Conservation (phyloP, 2,329 filamentous ascomycete species). For the Furcasterigmium sp. region DNA sequence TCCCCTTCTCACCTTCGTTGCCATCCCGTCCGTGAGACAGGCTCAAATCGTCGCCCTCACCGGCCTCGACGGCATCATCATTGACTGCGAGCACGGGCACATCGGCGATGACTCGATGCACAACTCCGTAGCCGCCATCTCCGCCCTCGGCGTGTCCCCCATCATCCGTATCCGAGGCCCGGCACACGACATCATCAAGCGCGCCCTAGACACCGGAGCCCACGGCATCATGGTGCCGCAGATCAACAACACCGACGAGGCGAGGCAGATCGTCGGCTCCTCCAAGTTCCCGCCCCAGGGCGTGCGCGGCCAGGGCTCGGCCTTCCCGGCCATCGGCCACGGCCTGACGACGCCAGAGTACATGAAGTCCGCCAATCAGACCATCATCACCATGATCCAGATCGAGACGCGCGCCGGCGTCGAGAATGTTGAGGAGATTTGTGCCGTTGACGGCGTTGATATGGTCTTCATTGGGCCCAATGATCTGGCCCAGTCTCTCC, state of each 20-base stretch:
- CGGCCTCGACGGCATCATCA: conserved; percentile 39
- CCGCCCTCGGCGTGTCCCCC: conserved; percentile 23
- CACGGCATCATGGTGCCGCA: conserved; percentile 45
- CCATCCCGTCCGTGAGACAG: conserved; percentile 37
- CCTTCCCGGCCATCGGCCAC: conserved; percentile 40
- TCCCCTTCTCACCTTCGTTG: conserved; percentile 44
- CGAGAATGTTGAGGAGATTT: conserved; percentile 38
- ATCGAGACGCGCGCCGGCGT: conserved; percentile 38
- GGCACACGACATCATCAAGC: conserved; percentile 40
- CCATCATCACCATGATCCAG: conserved; percentile 36
- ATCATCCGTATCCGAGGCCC: conserved; percentile 30
- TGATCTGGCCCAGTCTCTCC: conserved; percentile 26
- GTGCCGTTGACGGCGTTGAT: conserved; percentile 34
- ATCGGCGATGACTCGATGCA: conserved; percentile 5
- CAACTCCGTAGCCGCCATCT: conserved; percentile 4
- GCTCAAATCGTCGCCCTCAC: conserved; percentile 44
- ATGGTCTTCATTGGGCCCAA: conserved; percentile 40
- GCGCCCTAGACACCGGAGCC: conserved; percentile 45
- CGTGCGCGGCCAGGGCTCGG: conserved; percentile 39
- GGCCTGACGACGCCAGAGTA: conserved; percentile 39
- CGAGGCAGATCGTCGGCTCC: conserved; percentile 36
- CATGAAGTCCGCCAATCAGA: conserved; percentile 43
- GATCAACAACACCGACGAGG: conserved; percentile 39
- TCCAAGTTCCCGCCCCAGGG: conserved; percentile 45
- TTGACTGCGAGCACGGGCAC: conserved; percentile 3